Base-by-base conservation (phyloP, 1,139 yeast genomes). In the Candida dubliniensis region DNA sequence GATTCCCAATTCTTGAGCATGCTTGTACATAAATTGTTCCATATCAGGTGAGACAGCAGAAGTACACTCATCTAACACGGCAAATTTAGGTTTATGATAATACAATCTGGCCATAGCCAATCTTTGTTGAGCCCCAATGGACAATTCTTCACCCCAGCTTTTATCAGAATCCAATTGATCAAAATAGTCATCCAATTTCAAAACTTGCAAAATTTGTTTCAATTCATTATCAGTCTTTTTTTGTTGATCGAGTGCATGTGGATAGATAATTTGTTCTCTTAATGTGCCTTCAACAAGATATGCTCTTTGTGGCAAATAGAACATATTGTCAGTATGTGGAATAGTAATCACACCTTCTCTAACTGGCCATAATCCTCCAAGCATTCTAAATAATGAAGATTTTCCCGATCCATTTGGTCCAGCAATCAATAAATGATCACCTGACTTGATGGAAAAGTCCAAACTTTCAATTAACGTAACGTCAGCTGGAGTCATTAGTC, bases 381-480 rank as follows among this genome's bases (percentile, higher is more conserved):
- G 75, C 60, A 91, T 81, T 60, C 97, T 78, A 64, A 91, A 91
- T 47, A 91, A 69, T 0, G 97, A 90, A 0, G 96, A 89, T 64
- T 91, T 91, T 31, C 98, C 98, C 46, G 96, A 87, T 2, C 97
- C 97, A 60, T 91, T 91, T 8, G 97, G 97, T 0, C 97, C 98
- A 7, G 93, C 93, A 60, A 91, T 90, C 47, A 91, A 74, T 46
- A 91, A 71, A 64, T 91, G 95, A 46, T 90, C 85, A 29, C 97
- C 97, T 36, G 81, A 85, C 50, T 82, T 79, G 45, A 91, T 80
- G 42, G 82, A 74, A 63, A 91, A 90, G 35, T 80, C 74, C 54
- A 91, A 73, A 32, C 79, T 76, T 42, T 78, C 76, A 31, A 87
- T 84, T 46, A 91, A 72, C 0, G 85, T 76, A 40, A 88, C 95